A percentile compares a stretch with the other conserved stretches of the same genome.
phyloP scores from a whole-genome alignment of 208 protist genomes.

The Angomonas ambiguus region DNA sequence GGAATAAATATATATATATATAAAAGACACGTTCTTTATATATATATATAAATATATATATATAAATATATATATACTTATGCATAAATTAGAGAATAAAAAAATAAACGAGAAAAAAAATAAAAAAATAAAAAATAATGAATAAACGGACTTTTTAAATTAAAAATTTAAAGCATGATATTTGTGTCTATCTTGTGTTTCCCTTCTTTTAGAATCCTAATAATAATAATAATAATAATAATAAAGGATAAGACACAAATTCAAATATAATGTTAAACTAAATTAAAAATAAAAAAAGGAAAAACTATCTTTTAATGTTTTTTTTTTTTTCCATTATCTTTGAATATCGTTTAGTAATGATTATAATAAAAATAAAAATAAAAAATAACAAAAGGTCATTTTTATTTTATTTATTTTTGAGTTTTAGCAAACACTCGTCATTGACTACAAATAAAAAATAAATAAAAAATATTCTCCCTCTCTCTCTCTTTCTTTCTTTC shows the following conservation, averaged over 20 bases:
- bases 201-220: too few relatives aligned
- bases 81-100: too few relatives aligned
- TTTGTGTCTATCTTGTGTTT: too few relatives aligned
- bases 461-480: not conserved
- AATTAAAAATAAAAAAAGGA: not conserved
- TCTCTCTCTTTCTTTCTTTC: conserved; percentile 20
- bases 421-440: too few relatives aligned
- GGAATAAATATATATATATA: conserved; percentile 6
- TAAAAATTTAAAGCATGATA: conserved; percentile 3
- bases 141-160: not conserved
- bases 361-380: not conserved
- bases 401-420: conserved; percentile 2
- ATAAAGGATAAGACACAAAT: not conserved
- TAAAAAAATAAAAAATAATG: not conserved
- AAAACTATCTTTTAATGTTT: not conserved
- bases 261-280: not conserved
- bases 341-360: not conserved
- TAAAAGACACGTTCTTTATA: not conserved
- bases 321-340: conserved; percentile 11
- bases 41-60: not conserved
- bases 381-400: conserved; percentile 5
- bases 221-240: not conserved
- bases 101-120: not conserved
- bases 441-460: not conserved
- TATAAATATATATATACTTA: too few relatives aligned